Conservation (phyloP, 768 basidiomycete genomes). For the Leccinum longicurvipes region DNA sequence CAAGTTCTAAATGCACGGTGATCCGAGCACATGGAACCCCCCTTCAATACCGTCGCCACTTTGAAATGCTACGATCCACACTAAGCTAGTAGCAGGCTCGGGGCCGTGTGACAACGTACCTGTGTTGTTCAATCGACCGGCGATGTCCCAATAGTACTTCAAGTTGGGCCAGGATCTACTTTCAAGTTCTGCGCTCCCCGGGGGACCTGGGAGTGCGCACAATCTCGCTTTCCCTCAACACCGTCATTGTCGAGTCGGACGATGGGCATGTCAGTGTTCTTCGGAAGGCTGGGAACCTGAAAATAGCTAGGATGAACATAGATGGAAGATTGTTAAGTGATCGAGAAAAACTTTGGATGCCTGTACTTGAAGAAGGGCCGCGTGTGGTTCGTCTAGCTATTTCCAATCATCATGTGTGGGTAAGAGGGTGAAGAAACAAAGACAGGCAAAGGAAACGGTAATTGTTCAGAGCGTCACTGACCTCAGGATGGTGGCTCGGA, state of each 20-base stretch:
- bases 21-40: too few species aligned
- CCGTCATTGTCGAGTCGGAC: background rate
- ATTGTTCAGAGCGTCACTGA: background rate
- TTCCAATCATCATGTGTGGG: background rate
- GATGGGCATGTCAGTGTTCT: background rate
- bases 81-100: too few species aligned
- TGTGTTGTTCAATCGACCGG: too few species aligned
- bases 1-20: too few species aligned
- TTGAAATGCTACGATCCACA: too few species aligned
- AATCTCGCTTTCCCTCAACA: background rate
- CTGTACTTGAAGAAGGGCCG: background rate
- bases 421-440: background rate
- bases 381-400: background rate
- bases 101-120: background rate
- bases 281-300: background rate
- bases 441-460: background rate
- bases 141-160: background rate
- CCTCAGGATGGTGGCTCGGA: background rate
- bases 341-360: background rate
- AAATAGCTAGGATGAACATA: background rate
- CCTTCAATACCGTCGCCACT: too few species aligned
- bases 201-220: background rate
- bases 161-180: background rate
- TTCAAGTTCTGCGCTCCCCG: background rate
- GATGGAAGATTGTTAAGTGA: too few species aligned